phyloP scores from a whole-genome alignment of 1,284 basidiomycete genomes.

The Laetiporus sulphureus region DNA sequence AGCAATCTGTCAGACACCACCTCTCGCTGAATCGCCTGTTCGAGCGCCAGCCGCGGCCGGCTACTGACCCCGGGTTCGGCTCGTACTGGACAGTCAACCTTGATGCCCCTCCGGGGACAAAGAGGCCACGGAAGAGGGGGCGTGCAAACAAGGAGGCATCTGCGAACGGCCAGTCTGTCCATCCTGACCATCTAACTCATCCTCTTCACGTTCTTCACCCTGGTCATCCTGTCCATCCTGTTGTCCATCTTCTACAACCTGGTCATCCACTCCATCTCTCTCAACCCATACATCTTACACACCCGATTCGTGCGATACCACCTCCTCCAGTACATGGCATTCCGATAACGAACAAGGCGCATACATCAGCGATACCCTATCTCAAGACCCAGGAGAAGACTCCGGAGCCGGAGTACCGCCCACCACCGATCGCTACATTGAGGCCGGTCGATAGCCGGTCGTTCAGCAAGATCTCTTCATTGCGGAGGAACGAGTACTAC shows the following conservation, averaged over 20 bases:
- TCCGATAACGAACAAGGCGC: not conserved
- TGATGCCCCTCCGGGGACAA: slow-evolving; percentile 71
- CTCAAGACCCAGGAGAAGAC: slow-evolving; percentile 5
- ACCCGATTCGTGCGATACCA: not conserved
- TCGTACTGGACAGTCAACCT: slow-evolving; percentile 83
- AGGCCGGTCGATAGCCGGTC: slow-evolving; percentile 26
- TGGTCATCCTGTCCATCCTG: not conserved
- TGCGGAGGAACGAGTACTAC: slow-evolving; percentile 17
- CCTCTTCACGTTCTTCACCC: not conserved
- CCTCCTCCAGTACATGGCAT: not conserved
- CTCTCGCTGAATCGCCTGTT: slow-evolving; percentile 73
- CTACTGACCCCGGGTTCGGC: slow-evolving; percentile 75
- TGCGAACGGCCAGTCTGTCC: not conserved
- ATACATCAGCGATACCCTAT: not conserved
- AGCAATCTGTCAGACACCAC: slow-evolving; percentile 83
- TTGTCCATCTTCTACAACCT: not conserved
- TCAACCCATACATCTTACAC: slow-evolving; percentile 5
- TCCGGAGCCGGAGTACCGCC: no score
- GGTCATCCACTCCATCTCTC: not conserved
- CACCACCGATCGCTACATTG: slow-evolving; percentile 21
- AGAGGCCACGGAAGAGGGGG: slow-evolving; percentile 75
- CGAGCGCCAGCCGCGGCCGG: slow-evolving; percentile 70
- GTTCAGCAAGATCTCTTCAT: slow-evolving; percentile 19
- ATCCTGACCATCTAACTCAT: not conserved
- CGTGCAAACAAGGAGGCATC: slow-evolving; percentile 42